phyloP scores from a whole-genome alignment of 805 yeast species.

The Lachancea sp. region DNA sequence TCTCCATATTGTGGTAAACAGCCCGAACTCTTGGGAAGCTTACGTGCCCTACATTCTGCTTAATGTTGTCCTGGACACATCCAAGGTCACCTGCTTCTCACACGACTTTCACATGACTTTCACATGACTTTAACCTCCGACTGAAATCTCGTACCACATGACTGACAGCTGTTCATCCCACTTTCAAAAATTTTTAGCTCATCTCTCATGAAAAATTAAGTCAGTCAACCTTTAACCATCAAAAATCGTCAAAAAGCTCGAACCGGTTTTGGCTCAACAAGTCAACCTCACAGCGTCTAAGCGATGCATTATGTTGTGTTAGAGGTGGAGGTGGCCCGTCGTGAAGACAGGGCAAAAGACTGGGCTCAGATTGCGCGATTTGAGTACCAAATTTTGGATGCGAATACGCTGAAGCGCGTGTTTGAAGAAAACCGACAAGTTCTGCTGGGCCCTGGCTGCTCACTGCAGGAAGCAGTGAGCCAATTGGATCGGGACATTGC shows the following conservation, averaged over 20 bases:
- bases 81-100: background rate
- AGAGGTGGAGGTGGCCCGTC: slow-evolving; percentile 19
- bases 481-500: slow-evolving; percentile 47
- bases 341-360: slow-evolving; percentile 41
- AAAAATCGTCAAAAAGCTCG: no score
- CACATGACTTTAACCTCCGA: background rate
- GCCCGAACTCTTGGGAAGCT: no score
- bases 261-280: background rate
- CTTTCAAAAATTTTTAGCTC: background rate
- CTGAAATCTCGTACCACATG: no score
- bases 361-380: slow-evolving; percentile 61
- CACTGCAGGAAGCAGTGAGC: slow-evolving; percentile 56
- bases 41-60: no score
- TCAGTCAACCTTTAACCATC: no score
- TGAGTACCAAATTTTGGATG: slow-evolving; percentile 60
- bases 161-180: background rate
- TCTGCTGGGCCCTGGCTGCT: slow-evolving; percentile 13
- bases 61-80: no score
- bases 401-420: slow-evolving; percentile 40
- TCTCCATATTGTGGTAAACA: no score
- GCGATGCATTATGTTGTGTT: slow-evolving; percentile 24
- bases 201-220: background rate
- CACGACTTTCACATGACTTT: background rate
- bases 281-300: slow-evolving; percentile 1
- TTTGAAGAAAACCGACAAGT: slow-evolving; percentile 41